Percentiles rank a stretch among this genome's conserved stretches.
These are phyloP conservation scores for Microbotryum saponariae DNA, from an alignment of 1,284 basidiomycete species.

Conservation along the genomic window DNA sequence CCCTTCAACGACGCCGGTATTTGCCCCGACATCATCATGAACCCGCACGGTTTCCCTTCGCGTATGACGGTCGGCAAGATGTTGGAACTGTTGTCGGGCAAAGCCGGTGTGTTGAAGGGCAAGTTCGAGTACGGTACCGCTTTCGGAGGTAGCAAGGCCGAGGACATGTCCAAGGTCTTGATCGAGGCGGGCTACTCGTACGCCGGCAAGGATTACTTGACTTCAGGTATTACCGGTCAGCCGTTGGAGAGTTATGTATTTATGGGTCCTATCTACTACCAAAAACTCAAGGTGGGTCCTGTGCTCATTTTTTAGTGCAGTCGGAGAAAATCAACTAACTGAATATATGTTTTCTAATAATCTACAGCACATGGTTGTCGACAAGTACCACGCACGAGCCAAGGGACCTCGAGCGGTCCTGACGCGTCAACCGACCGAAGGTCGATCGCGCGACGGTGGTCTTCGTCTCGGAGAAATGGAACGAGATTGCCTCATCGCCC, in stretches of 20 bases:
- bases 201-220: constrained; percentile 95
- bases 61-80: constrained; percentile 99
- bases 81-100: constrained; percentile 97
- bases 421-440: constrained; percentile 96
- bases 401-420: constrained; percentile 92
- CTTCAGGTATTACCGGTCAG: constrained; percentile 95
- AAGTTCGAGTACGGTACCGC: constrained; percentile 69
- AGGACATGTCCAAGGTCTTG: constrained; percentile 93
- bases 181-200: constrained; percentile 96
- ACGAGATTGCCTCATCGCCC: constrained; percentile 59
- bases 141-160: constrained; percentile 98
- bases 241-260: constrained; percentile 94
- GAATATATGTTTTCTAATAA: not conserved
- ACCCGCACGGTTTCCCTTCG: constrained; percentile 98
- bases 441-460: constrained; percentile 93
- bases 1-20: constrained; percentile 98
- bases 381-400: constrained; percentile 97
- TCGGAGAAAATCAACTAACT: not conserved
- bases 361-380: constrained; percentile 44
- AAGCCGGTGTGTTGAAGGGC: constrained; percentile 77
- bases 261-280: constrained; percentile 75
- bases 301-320: too few relatives aligned
- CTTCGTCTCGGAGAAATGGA: constrained; percentile 98
- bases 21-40: constrained; percentile 95
- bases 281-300: constrained; percentile 64